Percentiles rank a stretch among this genome's conserved stretches.
These are phyloP conservation scores for Cytospora mali DNA, from an alignment of 2,329 filamentous ascomycete genomes.

Conservation along the genomic window DNA sequence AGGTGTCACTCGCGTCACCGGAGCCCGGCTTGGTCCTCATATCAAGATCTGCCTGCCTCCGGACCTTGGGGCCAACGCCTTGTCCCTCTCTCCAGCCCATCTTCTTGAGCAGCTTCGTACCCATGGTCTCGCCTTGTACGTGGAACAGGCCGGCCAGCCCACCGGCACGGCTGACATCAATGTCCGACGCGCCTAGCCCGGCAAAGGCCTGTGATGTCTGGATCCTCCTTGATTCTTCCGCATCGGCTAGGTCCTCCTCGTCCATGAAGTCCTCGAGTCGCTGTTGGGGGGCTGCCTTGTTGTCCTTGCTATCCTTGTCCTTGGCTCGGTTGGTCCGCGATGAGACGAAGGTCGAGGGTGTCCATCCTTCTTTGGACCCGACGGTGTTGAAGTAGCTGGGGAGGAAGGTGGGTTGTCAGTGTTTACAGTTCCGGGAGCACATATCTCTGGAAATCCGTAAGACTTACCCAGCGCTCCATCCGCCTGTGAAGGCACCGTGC, in stretches of 20 bases:
- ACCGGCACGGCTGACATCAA: conserved; percentile 53
- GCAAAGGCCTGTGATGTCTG: conserved; percentile 75
- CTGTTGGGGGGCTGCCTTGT: conserved; percentile 46
- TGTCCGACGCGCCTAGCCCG: conserved; percentile 69
- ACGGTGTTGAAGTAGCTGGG: conserved; percentile 94
- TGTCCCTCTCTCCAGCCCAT: conserved; percentile 98
- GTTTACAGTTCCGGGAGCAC: too few relatives aligned
- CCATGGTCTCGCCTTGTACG: conserved; percentile 79
- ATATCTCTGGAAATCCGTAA: neutral
- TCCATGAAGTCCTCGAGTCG: conserved; percentile 96
- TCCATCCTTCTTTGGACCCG: conserved; percentile 97
- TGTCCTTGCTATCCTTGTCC: conserved; percentile 48
- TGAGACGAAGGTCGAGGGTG: conserved; percentile 87
- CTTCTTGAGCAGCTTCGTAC: conserved; percentile 77
- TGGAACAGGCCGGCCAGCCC: conserved; percentile 72
- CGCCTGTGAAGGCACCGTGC: conserved; percentile 95
- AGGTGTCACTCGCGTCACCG: conserved; percentile 49
- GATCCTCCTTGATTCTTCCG: conserved; percentile 74
- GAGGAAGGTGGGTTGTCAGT: conserved; percentile 16
- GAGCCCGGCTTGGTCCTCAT: conserved; percentile 43
- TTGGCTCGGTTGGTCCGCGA: conserved; percentile 78
- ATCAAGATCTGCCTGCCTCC: conserved; percentile 71
- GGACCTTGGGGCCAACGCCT: conserved; percentile 85
- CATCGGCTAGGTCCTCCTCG: conserved; percentile 89
- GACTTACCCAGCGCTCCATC: conserved; percentile 89